These are phyloP conservation scores for Danielia oregonensis DNA, from an alignment of 805 yeast species.

Conservation along the genomic window DNA sequence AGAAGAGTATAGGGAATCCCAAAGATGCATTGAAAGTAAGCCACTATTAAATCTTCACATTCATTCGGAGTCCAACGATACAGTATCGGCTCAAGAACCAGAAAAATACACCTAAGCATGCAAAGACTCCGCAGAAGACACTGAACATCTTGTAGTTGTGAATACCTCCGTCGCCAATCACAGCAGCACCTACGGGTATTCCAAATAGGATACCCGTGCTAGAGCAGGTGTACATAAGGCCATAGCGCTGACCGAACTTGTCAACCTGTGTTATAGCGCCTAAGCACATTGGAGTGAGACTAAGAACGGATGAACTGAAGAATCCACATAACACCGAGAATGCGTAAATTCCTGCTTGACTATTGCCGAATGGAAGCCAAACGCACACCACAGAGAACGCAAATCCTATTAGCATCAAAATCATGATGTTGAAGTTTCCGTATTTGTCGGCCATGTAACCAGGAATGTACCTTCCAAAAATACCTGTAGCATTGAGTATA, in stretches of 20 bases:
- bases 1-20: not conserved
- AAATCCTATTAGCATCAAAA: conserved; percentile 43
- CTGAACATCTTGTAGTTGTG: conserved; percentile 41
- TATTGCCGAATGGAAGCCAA: conserved; percentile 66
- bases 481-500: conserved; percentile 42
- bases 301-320: conserved; percentile 56
- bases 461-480: conserved; percentile 53
- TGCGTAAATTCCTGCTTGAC: conserved; percentile 40
- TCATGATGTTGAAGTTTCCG: conserved; percentile 59
- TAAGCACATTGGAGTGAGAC: conserved; percentile 68
- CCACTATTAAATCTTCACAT: conserved; percentile 13
- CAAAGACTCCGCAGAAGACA: conserved; percentile 40
- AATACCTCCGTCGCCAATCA: conserved; percentile 29
- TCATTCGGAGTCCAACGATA: conserved; percentile 39
- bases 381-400: conserved; percentile 46
- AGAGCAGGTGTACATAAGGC: conserved; percentile 59
- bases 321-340: conserved; percentile 58
- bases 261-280: conserved; percentile 59
- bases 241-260: conserved; percentile 67
- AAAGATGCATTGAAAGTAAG: not conserved
- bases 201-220: conserved; percentile 41
- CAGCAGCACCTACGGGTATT: conserved; percentile 33
- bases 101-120: conserved; percentile 32
- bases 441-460: conserved; percentile 50
- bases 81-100: conserved; percentile 44